Base-by-base conservation (phyloP, 306 rosid genomes). In the Hippophae gyantsensis region DNA sequence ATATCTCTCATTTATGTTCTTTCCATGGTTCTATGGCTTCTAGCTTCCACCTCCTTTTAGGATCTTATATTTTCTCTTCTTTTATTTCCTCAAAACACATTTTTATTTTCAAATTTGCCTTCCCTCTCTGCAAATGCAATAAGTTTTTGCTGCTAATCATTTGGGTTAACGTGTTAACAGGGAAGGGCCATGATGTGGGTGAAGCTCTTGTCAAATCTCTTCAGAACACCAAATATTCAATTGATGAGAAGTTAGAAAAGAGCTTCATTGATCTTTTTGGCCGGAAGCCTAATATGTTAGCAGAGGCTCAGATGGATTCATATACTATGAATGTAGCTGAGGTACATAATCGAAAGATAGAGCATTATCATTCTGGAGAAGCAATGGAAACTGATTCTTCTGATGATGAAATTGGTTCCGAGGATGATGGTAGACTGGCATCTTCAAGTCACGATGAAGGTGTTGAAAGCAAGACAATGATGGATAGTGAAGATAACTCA, bases 181-280 rank as follows among this genome's bases (percentile, higher is more conserved):
- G 83, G 61, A 82, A 83, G 62, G 82, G 42, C 56, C 76, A 76
- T 66, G 98, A 85, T 50, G 84, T 83, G 60, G 98, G 98, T 43
- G 98, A 61, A 74, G 78, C 52, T 65, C 68, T 90, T 84, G 92
- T 90, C 67, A 90, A 71, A 72, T 81, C 86, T 43, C 95, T 90
- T 62, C 98, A 90, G 72, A 81, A 81, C 71, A 74, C 87, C 56
- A 85, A 92, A 68, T 87, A 76, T 76, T 80, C 92, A 0, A 68
- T 92, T 46, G 81, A 92, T 73, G 96, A 92, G 70, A 92, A 86
- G 73, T 76, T 92, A 58, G 87, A 85, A 62, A 77, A 81, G 62
- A 82, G 92, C 76, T 60, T 56, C 65, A 79, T 87, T 69, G 69
- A 64, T 60, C 41, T 87, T 64, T 83, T 83, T 69, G 69, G 84